These are phyloP conservation scores for Rosa chinensis DNA, from an alignment of 306 rosid species.

Conservation along the genomic window DNA sequence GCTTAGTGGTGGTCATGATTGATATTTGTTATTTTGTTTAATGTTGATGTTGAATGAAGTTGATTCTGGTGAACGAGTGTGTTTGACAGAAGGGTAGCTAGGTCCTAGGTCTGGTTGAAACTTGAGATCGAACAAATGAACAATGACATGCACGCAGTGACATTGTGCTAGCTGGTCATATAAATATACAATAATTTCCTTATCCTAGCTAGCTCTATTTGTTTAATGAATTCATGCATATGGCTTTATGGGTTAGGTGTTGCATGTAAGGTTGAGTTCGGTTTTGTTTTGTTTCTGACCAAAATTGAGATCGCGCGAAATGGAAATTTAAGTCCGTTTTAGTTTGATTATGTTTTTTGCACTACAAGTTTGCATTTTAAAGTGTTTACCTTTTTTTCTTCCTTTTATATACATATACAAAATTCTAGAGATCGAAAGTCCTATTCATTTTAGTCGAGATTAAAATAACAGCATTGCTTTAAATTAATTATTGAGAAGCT, in stretches of 20 bases:
- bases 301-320: too few relatives aligned
- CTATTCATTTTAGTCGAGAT: too few relatives aligned
- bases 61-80: not conserved
- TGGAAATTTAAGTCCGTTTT: too few relatives aligned
- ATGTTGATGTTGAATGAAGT: not conserved
- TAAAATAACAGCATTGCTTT: too few relatives aligned
- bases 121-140: not conserved
- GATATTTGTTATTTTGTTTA: not conserved
- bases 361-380: too few relatives aligned
- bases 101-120: not conserved
- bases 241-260: not conserved
- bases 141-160: constrained; percentile 1
- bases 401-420: too few relatives aligned
- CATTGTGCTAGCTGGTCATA: constrained; percentile 4
- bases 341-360: too few relatives aligned
- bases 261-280: not conserved
- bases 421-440: too few relatives aligned
- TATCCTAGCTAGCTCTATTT: not conserved
- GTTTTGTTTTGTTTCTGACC: not conserved
- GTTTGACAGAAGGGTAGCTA: not conserved
- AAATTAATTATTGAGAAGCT: too few relatives aligned
- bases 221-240: constrained; percentile 7
- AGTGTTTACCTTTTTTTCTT: too few relatives aligned
- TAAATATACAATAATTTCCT: not conserved
- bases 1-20: constrained; percentile 5